Evolutionary conservation across 306 rosid species (phyloP), one percentile per base, ranked within the genome.

Genomic region (Trifolium subterraneum): DNA sequence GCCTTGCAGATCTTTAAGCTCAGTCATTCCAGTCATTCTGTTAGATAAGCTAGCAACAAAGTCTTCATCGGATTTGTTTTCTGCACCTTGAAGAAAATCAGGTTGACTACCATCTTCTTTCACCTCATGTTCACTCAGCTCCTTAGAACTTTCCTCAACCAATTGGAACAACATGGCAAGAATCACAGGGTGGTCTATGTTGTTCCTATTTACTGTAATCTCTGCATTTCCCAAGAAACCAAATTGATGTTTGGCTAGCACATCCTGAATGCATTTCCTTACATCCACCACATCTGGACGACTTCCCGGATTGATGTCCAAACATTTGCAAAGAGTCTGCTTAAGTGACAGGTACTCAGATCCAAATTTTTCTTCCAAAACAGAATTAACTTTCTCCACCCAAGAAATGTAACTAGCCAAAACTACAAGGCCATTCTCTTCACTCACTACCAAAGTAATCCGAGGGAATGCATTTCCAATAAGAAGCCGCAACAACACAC

Each of bases 1-100:
- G 60, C 97, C 90, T 54, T 78, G 86, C 69, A 93, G 75, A 82
- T 87, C 90, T 77, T 80, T 87, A 42, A 75, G 80, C 84, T 89
- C 87, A 62, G 80, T 22, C 74, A 68, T 79, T 84, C 91, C 97
- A 81, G 82, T 22, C 74, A 67, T 79, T 84, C 91, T 96, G 81
- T 62, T 73, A 22, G 91, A 77, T 16, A 84, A 75, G 81, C 84
- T 84, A 38, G 79, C 83, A 84, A 63, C 50, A 62, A 82, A 70
- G 74, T 48, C 75, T 72, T 72, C 84, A 48, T 73, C 88, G 71
- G 78, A 71, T 23, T 62, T 76, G 35, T 78, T 87, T 66, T 65
- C 78, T 15, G 70, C 81, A 11, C 73, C 62, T 75, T 63, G 83
- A 86, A 77, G 83, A 59, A 66, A 19, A 70, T 80, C 83, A 70